These are phyloP conservation scores for Henckelia pumila DNA, from an alignment of 257 asterid genomes.

Conservation along the genomic window DNA sequence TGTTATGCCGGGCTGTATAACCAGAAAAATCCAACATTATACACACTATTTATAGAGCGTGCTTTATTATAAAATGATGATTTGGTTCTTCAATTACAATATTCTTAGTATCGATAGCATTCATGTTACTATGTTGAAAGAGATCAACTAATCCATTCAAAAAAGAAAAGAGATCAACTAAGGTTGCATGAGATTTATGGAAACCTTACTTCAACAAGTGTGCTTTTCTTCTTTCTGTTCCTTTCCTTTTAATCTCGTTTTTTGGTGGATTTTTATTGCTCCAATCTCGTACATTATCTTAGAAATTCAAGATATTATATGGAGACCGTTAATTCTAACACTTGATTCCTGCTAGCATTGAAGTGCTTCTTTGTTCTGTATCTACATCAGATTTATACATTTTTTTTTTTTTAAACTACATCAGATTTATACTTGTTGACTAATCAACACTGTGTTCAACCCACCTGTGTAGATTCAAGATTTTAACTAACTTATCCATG, in stretches of 20 bases:
- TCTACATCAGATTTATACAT: neutral
- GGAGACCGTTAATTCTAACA: neutral
- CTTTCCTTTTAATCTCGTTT: neutral
- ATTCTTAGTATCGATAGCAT: too few relatives aligned
- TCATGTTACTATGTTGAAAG: too few relatives aligned
- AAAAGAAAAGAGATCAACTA: too few relatives aligned
- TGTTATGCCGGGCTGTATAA: neutral
- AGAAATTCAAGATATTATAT: neutral
- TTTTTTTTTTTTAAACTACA: too few relatives aligned
- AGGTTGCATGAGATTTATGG: too few relatives aligned
- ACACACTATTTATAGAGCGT: neutral
- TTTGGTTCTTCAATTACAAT: too few relatives aligned
- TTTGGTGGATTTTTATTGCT: neutral
- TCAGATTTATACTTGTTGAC: neutral
- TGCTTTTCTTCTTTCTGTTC: neutral
- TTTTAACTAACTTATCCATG: too few relatives aligned
- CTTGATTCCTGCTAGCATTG: neutral
- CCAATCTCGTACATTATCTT: neutral
- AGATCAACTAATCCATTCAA: too few relatives aligned
- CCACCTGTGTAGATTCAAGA: too few relatives aligned
- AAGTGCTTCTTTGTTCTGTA: neutral
- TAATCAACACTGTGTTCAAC: neutral
- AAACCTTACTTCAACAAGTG: too few relatives aligned
- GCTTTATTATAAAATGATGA: too few relatives aligned
- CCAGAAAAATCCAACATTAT: neutral